phyloP scores from a whole-genome alignment of 108 stramenopile genomes.

The Cylindrotheca closterium region DNA sequence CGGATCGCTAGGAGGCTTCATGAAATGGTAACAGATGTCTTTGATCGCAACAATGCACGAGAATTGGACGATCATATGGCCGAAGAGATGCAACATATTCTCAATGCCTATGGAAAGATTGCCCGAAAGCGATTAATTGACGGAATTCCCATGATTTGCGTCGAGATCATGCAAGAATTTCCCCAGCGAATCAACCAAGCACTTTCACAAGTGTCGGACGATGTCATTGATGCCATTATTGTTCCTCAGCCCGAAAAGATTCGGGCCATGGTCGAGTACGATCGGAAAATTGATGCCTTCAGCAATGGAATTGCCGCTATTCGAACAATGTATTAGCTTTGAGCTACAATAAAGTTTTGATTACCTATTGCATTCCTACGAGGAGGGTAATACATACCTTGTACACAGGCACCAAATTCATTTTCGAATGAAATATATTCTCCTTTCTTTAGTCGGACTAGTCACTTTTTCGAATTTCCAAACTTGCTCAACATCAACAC shows the following conservation, averaged over 20 bases:
- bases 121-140: constrained; percentile 55
- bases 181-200: constrained; percentile 5
- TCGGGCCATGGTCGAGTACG: neutral
- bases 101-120: constrained; percentile 52
- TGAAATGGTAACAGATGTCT: constrained; percentile 44
- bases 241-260: neutral
- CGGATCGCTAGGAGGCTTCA: too few species aligned
- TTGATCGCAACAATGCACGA: constrained; percentile 40
- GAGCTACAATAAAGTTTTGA: too few species aligned
- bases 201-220: constrained; percentile 12
- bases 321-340: too few species aligned
- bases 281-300: neutral
- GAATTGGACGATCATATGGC: constrained; percentile 56
- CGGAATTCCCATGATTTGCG: constrained; percentile 57
- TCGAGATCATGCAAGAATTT: constrained; percentile 30
- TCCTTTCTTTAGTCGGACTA: too few species aligned
- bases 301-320: neutral
- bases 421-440: too few species aligned
- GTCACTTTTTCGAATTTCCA: too few species aligned
- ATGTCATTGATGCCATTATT: neutral
- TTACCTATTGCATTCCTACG: too few species aligned
- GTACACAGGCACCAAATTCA: too few species aligned
- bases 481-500: too few species aligned
- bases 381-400: too few species aligned
- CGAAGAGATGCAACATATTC: constrained; percentile 54